Conservation (phyloP, 768 basidiomycete species). For the Russula compacta region DNA sequence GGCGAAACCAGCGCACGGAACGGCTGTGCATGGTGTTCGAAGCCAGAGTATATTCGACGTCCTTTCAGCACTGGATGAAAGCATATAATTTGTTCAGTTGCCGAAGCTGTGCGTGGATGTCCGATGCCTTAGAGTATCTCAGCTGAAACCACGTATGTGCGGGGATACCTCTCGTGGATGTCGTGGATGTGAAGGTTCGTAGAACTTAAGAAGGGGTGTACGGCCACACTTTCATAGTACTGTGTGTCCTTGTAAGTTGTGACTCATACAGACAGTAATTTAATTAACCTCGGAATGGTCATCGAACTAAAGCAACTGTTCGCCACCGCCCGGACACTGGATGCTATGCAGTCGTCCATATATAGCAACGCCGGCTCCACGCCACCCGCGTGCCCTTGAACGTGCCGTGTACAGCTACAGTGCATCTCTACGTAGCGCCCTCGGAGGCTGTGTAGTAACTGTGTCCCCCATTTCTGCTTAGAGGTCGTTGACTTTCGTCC, state of each 20-base stretch:
- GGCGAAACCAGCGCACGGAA: not conserved
- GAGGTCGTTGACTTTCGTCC: not conserved
- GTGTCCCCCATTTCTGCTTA: no score
- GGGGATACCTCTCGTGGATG: no score
- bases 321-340: no score
- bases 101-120: not conserved
- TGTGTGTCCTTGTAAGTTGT: not conserved
- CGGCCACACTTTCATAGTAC: not conserved
- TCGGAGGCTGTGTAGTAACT: no score
- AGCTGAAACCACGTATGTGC: no score
- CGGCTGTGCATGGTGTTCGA: not conserved
- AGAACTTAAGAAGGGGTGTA: not conserved
- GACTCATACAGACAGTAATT: not conserved
- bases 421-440: no score
- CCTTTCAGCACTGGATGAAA: conserved; percentile 8
- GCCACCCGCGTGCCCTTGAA: no score
- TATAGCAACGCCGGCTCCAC: no score
- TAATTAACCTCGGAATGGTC: not conserved
- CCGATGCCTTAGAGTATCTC: no score
- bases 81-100: not conserved
- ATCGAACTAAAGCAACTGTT: not conserved
- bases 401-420: no score
- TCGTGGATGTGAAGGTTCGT: not conserved
- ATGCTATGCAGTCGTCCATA: no score
- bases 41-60: conserved; percentile 6